Percentiles rank a stretch among this genome's conserved stretches.
Conservation (phyloP, 2,329 filamentous ascomycete genomes). For the Colletotrichum somersetense region DNA sequence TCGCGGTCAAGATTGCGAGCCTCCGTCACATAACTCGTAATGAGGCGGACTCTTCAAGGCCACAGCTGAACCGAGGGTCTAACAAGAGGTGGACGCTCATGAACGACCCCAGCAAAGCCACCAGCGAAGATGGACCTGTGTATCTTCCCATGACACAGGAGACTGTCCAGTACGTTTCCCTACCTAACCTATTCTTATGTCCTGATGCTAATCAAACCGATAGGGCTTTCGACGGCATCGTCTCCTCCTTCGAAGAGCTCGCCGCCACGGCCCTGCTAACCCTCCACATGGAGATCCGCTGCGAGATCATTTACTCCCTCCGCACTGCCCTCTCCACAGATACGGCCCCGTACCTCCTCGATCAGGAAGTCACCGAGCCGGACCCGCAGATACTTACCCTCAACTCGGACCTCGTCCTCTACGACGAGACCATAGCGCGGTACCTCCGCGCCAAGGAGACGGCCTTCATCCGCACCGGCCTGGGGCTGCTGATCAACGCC, state of each 20-base stretch:
- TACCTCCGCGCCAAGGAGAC: conserved; percentile 80
- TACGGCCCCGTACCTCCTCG: conserved; percentile 72
- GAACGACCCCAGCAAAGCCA: conserved; percentile 70
- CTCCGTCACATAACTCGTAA: conserved; percentile 85
- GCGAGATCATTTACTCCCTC: conserved; percentile 86
- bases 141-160: conserved; percentile 91
- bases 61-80: conserved; percentile 66
- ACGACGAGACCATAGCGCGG: conserved; percentile 83
- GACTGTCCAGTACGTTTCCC: conserved; percentile 77
- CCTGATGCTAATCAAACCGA: conserved; percentile 44
- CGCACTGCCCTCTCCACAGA: conserved; percentile 70
- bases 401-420: conserved; percentile 85
- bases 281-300: conserved; percentile 89
- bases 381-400: conserved; percentile 85
- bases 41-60: conserved; percentile 74
- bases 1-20: conserved; percentile 84
- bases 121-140: conserved; percentile 74
- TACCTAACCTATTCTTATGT: not conserved
- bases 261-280: conserved; percentile 84
- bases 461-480: conserved; percentile 80
- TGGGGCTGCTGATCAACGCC: conserved; percentile 82
- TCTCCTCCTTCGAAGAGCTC: conserved; percentile 85
- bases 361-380: conserved; percentile 81
- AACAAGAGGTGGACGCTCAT: conserved; percentile 87
- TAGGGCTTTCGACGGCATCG: conserved; percentile 87